Base-by-base conservation (phyloP, 148 eudicot genomes). In the Limonium bicolor region DNA sequence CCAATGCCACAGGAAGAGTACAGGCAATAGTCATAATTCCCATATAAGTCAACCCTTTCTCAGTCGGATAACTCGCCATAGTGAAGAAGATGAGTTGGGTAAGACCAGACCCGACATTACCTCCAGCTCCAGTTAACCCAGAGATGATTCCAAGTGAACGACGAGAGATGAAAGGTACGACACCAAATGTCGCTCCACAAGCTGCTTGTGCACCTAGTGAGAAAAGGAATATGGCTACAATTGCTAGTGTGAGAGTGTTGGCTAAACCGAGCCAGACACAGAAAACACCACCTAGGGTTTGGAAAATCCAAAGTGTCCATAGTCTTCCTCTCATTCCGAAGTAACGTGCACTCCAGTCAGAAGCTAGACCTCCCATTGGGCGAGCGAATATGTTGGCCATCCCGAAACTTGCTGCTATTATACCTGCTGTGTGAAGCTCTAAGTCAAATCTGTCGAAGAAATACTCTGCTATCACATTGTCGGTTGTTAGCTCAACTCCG, bases 371-470 rank as follows among this genome's bases (percentile, higher is more conserved):
- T 20, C 77, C 77, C 5, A 55, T 27, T 3, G 77, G 77, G 0
- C 72, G 62, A 12, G 77, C 58, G n/a, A 52, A 22, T 17, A 71
- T 21, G 69, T 71, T 71, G 4, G 72, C 69, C 69, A 71, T 54
- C 18, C 77, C 77, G 22, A 66, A 71, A 30, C 65, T 43, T 0
- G 77, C 65, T 7, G 77, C 77, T 25, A 71, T 59, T 5, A 67
- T 46, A n/a, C 77, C 77, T 0, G 72, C 77, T 3, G 65, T 71
- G 49, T 62, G 71, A 14, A 71, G 65, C 35, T 71, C 52, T 8
- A 71, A 51, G 31, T 60, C 32, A 18, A 71, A 71, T 72, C 73
- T 76, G 60, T 77, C 78, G 14, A 29, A 72, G 61, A 77, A 72
- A 58, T 72, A 72, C 31, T 72, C 76, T 0, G 84, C 78, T 17